Evolutionary conservation across 495 filamentous ascomycete genomes (phyloP), one percentile per base, ranked within the genome.

Genomic region (Hypoxylon trugodes): DNA sequence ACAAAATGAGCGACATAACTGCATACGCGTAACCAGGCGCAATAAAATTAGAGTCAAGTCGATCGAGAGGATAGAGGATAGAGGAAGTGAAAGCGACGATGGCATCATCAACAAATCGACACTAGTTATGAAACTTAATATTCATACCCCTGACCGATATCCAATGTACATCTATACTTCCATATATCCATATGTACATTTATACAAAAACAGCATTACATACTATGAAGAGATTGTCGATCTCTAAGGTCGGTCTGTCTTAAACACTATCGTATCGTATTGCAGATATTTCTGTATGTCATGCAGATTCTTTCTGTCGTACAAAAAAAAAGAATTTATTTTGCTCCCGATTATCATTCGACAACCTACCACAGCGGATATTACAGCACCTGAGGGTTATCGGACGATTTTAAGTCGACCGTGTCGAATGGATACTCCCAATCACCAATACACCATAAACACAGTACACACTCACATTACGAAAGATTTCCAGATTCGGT

Each of bases 271-370:
- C 45, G 28, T 62, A 62, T 62, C 59, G 57, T 45, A 66, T 56
- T 60, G 62, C 62, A 66, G 50, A 61, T 66, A 48, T 45, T 50
- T 47, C 57, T 56, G 62, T 66, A 61, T 61, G 50, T 60, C 62
- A 45, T 66, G 62, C 62, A 66, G 56, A 48, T 46, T 60, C 16
- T 9, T 28, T 36, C 24, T 56, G 62, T 66, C 56, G 37, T 51
- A 66, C 56, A 25, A 60, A 28, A 49, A 59, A 46, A 19, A 66
- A n/a, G n/a, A n/a, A n/a, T n/a, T n/a, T n/a, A n/a, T n/a, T n/a
- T n/a, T 60, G 36, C 24, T 38, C 56, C 46, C 37, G 30, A 45
- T 41, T 38, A 51, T 56, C 62, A 46, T 51, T 56, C 49, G 38
- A 56, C 49, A n/a, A n/a, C n/a, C n/a, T 56, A 51, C 56, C 62